Conservation (phyloP, 495 filamentous ascomycete species). For the Aspergillus kassunensis region DNA sequence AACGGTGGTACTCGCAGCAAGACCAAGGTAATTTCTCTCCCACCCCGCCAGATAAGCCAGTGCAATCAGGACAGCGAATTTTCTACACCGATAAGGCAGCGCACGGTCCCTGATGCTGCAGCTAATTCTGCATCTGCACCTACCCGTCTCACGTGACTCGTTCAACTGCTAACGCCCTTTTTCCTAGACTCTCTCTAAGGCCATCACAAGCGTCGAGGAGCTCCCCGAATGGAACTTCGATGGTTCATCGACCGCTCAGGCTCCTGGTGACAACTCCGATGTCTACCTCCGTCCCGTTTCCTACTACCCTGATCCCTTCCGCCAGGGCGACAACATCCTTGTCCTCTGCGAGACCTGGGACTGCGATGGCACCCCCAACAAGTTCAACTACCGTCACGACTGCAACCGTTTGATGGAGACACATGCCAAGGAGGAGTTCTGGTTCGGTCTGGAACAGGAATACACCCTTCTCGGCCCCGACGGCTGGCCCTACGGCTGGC, state of each 20-base stretch:
- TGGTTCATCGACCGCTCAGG: slow-evolving; percentile 91
- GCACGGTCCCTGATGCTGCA: slow-evolving; percentile 25
- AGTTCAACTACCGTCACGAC: slow-evolving; percentile 96
- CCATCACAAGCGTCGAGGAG: slow-evolving; percentile 62
- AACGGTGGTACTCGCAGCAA: slow-evolving; percentile 77
- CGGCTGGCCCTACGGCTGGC: slow-evolving; percentile 91
- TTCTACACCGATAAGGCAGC: slow-evolving; percentile 7
- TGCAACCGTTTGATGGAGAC: slow-evolving; percentile 83
- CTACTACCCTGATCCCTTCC: slow-evolving; percentile 92
- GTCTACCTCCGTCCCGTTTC: slow-evolving; percentile 93
- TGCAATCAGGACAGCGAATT: background rate
- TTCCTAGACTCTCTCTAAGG: slow-evolving; percentile 70
- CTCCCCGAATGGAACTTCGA: slow-evolving; percentile 99
- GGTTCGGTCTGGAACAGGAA: slow-evolving; percentile 99
- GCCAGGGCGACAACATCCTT: slow-evolving; percentile 77
- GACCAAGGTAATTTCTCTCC: slow-evolving; percentile 62
- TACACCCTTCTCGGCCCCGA: slow-evolving; percentile 86
- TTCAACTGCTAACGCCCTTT: slow-evolving; percentile 13
- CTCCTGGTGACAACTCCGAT: slow-evolving; percentile 94
- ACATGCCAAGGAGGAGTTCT: slow-evolving; percentile 77
- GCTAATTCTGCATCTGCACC: slow-evolving; percentile 22
- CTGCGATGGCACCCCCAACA: slow-evolving; percentile 93
- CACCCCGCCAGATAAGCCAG: background rate
- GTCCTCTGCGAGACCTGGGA: slow-evolving; percentile 97
- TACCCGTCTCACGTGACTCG: slow-evolving; percentile 35